Evolutionary conservation across 129 eudicot genomes (phyloP), one percentile per base, ranked within the genome.

Genomic region (Tanacetum coccineum): DNA sequence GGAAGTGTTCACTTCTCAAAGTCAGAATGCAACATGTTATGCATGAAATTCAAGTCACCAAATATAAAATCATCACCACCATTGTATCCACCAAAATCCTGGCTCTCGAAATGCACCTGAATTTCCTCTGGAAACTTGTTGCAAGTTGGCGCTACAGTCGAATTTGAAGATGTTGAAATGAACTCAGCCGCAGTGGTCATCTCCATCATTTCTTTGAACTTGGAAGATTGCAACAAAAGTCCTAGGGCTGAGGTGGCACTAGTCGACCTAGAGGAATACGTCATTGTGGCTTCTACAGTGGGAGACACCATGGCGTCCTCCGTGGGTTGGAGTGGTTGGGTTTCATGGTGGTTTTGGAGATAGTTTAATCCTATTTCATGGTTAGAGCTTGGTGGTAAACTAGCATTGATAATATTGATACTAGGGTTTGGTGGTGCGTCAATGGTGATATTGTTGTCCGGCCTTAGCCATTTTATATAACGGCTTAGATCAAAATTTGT

Each of bases 201-300:
- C 77, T 89, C 96, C 96, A 89, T 79, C 92, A 85, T 85, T 67
- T 89, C 96, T 79, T 83, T 85, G 56, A 89, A 89, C 75, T 85
- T 89, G n/a, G 96, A 79, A 13, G 96, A 85, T 45, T 85, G 96
- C 13, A 89, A 74, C 36, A 89, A 54, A 21, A 89, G 92, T 19
- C 96, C 93, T 18, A 88, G 82, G 57, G 96, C 96, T 65, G 96
- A 85, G 0, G 96, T 85, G 81, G 96, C 92, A 3, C 80, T 76
- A 19, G 87, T 51, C 46, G 85, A 83, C 17, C 80, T 73, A 1
- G 78, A 66, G 42, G 74, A 73, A 19, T 71, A 73, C 10, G 77
- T 25, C 26, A 56, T 6, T 13, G 64, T 22, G 28, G 64, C 71
- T 4, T 13, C 19, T 22, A 63, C 54, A 0, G 74, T 65, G 70